phyloP scores from a whole-genome alignment of 306 rosid genomes.

The Rosa persica region DNA sequence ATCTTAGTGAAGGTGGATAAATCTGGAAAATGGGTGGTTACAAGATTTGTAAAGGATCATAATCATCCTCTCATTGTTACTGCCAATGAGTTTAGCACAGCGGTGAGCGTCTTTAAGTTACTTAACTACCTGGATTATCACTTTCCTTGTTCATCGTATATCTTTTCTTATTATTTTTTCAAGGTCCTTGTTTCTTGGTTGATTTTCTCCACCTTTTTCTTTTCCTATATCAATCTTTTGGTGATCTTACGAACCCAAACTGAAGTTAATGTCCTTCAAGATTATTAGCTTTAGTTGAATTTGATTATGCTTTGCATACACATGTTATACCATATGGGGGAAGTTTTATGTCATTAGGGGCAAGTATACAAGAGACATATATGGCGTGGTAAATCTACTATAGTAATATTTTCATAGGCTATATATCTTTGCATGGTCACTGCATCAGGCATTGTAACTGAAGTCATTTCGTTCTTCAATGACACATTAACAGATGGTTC shows the following conservation, averaged over 20 bases:
- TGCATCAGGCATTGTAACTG: not conserved
- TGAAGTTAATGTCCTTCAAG: not conserved
- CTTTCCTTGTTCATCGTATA: not conserved
- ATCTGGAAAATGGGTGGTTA: constrained; percentile 88
- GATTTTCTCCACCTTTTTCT: not conserved
- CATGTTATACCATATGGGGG: not conserved
- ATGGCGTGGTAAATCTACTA: constrained; percentile 1
- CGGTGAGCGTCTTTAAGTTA: constrained; percentile 47
- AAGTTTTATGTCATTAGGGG: not conserved
- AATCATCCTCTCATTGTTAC: constrained; percentile 78
- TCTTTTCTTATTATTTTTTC: not conserved
- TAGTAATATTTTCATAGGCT: not conserved
- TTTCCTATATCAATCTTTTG: not conserved
- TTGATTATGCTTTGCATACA: not conserved
- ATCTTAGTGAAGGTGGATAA: constrained; percentile 88
- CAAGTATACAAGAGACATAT: not conserved
- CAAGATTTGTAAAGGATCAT: constrained; percentile 84
- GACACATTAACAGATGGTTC: not conserved
- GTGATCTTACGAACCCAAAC: not conserved
- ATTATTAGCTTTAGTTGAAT: no score
- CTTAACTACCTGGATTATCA: not conserved
- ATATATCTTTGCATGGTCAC: not conserved
- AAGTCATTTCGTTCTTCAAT: not conserved
- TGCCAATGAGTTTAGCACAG: constrained; percentile 69
- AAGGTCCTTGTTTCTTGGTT: not conserved